Base-by-base conservation (phyloP, 208 protist genomes). In the Leishmania tropica region DNA sequence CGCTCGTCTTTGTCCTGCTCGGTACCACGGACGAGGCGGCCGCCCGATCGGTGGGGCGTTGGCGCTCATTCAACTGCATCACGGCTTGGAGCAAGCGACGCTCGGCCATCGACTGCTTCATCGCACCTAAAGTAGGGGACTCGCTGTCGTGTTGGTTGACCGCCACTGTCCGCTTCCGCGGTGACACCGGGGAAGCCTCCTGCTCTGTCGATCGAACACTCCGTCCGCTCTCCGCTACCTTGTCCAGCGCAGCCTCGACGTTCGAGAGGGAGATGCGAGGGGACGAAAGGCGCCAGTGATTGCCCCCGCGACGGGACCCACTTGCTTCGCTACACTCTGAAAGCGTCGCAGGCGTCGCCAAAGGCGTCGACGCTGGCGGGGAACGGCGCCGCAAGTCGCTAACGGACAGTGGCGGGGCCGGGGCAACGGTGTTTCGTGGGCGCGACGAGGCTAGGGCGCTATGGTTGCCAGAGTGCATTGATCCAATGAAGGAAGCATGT, bases 31-130 rank as follows among this genome's bases (percentile, higher is more conserved):
- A 60, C 11, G 37, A n/a, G 35, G 62, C 31, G 21, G 13, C 42
- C 24, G 15, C 42, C 4, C 10, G 8, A 73, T 31, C 70, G 67
- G 71, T 60, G 40, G 13, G 56, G 54, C 4, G 56, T 13, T 51
- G 47, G 3, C 48, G n/a, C 21, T 24, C 54, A 24, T 81, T 81
- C 6, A 74, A 71, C 37, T 58, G 75, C 71, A 81, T 83, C 11
- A 86, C 83, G 28, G 85, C 85, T 11, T 72, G 76, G 62, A 87
- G 77, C 15, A 89, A 81, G 4, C 82, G 81, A 13, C 76, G 75
- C 88, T 91, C 88, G 8, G 56, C 28, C 15, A 65, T 75, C 1
- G 84, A 84, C 7, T 86, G 68, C 75, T 45, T 21, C 65, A 80
- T 31, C 7, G 64, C 73, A 13, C 77, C 71, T 5, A 51, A 7